These are phyloP conservation scores for Paramecium tetraurelia DNA, from an alignment of 73 alveolate species.

Conservation along the genomic window DNA sequence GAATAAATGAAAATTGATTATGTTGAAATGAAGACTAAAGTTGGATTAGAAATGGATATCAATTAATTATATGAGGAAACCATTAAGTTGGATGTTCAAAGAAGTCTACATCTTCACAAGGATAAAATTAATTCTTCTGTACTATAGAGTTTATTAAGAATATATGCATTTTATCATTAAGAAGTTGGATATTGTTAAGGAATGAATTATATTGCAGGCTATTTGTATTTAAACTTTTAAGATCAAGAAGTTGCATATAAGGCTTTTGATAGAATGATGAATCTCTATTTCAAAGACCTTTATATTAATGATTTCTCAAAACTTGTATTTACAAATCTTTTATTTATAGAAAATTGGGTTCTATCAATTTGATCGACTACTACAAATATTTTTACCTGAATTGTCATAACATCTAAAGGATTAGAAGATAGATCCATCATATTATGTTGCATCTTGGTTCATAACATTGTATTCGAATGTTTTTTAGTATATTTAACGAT, in stretches of 20 bases:
- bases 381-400: constrained; percentile 86
- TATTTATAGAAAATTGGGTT: constrained; percentile 72
- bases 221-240: constrained; percentile 74
- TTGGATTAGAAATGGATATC: constrained; percentile 23
- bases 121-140: constrained; percentile 29
- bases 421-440: constrained; percentile 73
- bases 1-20: constrained; percentile 25
- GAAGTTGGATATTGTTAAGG: constrained; percentile 96
- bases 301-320: constrained; percentile 72
- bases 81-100: neutral
- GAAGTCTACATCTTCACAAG: constrained; percentile 47
- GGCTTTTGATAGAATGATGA: constrained; percentile 77
- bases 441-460: constrained; percentile 82
- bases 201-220: constrained; percentile 97
- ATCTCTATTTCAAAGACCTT: constrained; percentile 63
- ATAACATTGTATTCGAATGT: constrained; percentile 76
- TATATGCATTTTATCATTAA: constrained; percentile 83
- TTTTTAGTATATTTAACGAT: constrained; percentile 63
- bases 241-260: constrained; percentile 85
- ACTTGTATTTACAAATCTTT: neutral
- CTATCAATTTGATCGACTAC: constrained; percentile 85
- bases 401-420: constrained; percentile 78
- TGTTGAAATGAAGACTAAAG: constrained; percentile 18
- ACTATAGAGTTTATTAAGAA: constrained; percentile 71
- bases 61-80: neutral